Evolutionary conservation across 2,329 filamentous ascomycete genomes (phyloP), one percentile per base, ranked within the genome.

Genomic region (Venturia carpophila): DNA sequence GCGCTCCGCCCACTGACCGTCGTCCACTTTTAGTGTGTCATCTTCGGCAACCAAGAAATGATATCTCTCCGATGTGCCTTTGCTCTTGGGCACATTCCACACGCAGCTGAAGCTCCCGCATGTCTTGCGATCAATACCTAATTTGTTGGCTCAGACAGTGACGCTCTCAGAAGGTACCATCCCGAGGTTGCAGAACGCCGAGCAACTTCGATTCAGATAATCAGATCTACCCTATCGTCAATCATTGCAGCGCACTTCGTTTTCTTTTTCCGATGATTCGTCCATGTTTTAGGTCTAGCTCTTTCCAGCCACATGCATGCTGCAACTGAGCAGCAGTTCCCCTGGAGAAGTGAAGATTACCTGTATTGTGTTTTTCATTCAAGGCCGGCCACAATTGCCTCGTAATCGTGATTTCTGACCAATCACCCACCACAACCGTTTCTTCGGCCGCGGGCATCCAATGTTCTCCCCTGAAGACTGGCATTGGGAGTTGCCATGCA

Each of bases 261-360:
- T 56, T 56, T 56, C 24, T 24, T 37, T 37, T 56, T 56, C 17
- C 49, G 21, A 58, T 37, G 37, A 1, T 37, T 37, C 2, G 52
- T 58, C 52, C 52, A 34, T 37, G 17, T n/a, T 37, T n/a, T 58
- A 15, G 52, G 52, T 11, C 17, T 58, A 58, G 52, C 52, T 27
- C 19, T 19, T 15, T 27, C 37, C 52, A 58, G 52, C 52, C 30
- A 58, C 27, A 34, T 6, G 30, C n/a, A 56, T 2, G 27, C 27
- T 49, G 45, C 45, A 24, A 13, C n/a, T 49, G n/a, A 56, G 49
- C 27, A 56, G 52, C 52, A 39, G 30, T 58, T 58, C 52, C 52
- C 52, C 52, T 58, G 52, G 37, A 58, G 52, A 58, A 21, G 30
- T n/a, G 52, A 58, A 37, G 27, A 37, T 58, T 37, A 15, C n/a